Evolutionary conservation across 192 early-diverging fungal species (phyloP).

Genomic region (Coemansia sp.): DNA sequence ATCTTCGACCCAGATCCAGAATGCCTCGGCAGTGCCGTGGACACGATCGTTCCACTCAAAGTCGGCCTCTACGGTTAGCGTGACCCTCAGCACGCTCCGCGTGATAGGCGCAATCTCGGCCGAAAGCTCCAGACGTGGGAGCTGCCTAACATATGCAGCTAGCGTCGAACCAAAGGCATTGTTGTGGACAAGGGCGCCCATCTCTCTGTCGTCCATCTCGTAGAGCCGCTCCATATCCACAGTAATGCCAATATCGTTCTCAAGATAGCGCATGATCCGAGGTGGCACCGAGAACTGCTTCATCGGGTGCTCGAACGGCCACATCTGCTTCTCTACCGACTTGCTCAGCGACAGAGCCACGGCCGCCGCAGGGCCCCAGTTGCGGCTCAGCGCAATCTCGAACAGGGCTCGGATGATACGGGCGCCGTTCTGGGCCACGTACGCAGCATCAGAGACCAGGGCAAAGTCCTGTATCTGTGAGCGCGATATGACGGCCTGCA

Average conservation of each 20-base stretch:
- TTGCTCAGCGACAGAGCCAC: slow-evolving; percentile 81
- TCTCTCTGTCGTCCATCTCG: slow-evolving; percentile 77
- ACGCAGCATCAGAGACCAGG: slow-evolving; percentile 86
- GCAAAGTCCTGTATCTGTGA: slow-evolving; percentile 85
- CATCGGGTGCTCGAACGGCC: slow-evolving; percentile 86
- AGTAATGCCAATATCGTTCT: slow-evolving; percentile 7
- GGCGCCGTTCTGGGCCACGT: slow-evolving; percentile 90
- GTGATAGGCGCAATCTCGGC: slow-evolving; percentile 89
- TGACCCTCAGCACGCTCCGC: slow-evolving; percentile 78
- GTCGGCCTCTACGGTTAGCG: slow-evolving; percentile 72
- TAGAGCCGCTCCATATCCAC: slow-evolving; percentile 63
- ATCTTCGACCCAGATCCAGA: slow-evolving; percentile 97
- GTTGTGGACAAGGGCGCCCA: slow-evolving; percentile 83
- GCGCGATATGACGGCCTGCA: slow-evolving; percentile 83
- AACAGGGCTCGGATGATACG: slow-evolving; percentile 94
- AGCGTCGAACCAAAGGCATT: slow-evolving; percentile 72
- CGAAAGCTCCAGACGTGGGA: slow-evolving; percentile 77
- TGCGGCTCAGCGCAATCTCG: slow-evolving; percentile 85
- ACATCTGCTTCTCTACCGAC: slow-evolving; percentile 82
- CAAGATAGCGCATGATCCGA: slow-evolving; percentile 68
- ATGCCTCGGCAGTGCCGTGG: slow-evolving; percentile 86
- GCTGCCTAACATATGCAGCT: slow-evolving; percentile 68
- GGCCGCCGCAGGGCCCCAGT: slow-evolving; percentile 78
- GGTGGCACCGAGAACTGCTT: slow-evolving; percentile 69
- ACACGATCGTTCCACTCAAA: slow-evolving; percentile 94